Evolutionary conservation across 1,284 basidiomycete genomes (phyloP).

Genomic region (Xanthoconium separans): DNA sequence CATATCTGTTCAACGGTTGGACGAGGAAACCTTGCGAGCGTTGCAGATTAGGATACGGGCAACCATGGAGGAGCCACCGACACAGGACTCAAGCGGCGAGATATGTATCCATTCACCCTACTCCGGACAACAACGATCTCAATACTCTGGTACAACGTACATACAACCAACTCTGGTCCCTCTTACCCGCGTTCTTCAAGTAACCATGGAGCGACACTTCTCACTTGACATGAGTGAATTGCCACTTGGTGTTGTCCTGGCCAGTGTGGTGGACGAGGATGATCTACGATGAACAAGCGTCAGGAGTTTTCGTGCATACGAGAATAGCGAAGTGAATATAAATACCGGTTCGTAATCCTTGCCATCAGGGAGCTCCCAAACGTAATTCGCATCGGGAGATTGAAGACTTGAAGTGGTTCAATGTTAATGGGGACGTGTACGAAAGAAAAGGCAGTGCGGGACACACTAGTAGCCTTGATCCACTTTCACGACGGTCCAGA

Average conservation of each 20-base stretch:
- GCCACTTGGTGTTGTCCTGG: neutral
- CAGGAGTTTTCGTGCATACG: neutral
- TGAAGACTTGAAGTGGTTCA: neutral
- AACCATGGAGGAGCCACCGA: too few species aligned
- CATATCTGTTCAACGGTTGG: too few species aligned
- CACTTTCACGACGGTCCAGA: too few species aligned
- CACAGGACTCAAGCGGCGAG: too few species aligned
- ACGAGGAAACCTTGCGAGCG: too few species aligned
- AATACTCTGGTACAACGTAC: neutral
- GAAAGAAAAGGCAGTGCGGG: too few species aligned
- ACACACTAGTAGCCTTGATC: too few species aligned
- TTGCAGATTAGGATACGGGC: too few species aligned
- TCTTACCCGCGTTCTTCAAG: too few species aligned
- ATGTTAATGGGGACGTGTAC: too few species aligned
- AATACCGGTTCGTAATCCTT: neutral
- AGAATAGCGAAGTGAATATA: neutral
- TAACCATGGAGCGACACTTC: neutral
- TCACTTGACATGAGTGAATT: rapidly evolving
- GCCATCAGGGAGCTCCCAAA: neutral
- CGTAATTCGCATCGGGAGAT: neutral
- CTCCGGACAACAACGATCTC: too few species aligned
- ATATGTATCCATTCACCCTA: too few species aligned
- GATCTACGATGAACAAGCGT: neutral
- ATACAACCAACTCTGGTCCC: neutral
- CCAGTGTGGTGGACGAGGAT: neutral